A percentile compares a stretch with the other conserved stretches of the same genome.
Conservation (phyloP, 257 asterid genomes). For the Nicotiana paniculata region DNA sequence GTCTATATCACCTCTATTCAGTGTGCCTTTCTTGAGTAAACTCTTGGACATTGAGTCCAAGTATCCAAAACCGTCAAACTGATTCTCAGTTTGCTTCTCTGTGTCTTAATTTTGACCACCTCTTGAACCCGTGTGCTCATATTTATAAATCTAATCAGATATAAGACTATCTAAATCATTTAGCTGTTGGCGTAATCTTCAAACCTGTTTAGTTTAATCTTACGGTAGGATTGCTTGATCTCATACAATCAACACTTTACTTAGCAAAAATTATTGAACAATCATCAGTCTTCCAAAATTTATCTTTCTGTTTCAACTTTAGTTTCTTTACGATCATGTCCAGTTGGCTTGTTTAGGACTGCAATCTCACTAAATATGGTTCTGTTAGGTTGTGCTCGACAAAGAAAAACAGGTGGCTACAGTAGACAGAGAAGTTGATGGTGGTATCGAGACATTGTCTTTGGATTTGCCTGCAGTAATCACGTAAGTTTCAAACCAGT, state of each 20-base stretch:
- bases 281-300: background rate
- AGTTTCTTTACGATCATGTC: background rate
- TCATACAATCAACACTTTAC: background rate
- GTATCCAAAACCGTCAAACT: background rate
- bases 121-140: background rate
- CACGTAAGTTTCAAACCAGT: slow-evolving; percentile 45
- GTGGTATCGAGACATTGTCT: slow-evolving; percentile 84
- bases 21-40: background rate
- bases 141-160: background rate
- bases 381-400: slow-evolving; percentile 65
- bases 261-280: background rate
- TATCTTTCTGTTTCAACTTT: background rate
- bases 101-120: background rate
- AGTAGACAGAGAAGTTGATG: slow-evolving; percentile 97
- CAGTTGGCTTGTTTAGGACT: background rate
- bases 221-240: background rate
- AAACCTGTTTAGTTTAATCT: background rate
- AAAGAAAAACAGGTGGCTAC: slow-evolving; percentile 57
- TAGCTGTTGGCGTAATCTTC: background rate
- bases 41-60: background rate
- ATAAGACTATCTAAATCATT: background rate
- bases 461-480: slow-evolving; percentile 93
- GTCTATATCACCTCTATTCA: background rate
- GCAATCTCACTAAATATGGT: slow-evolving; percentile 1
- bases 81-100: background rate